Evolutionary conservation across 2,329 filamentous ascomycete genomes (phyloP), one percentile per base, ranked within the genome.

Genomic region (Ceratocystis cacaofunesta): DNA sequence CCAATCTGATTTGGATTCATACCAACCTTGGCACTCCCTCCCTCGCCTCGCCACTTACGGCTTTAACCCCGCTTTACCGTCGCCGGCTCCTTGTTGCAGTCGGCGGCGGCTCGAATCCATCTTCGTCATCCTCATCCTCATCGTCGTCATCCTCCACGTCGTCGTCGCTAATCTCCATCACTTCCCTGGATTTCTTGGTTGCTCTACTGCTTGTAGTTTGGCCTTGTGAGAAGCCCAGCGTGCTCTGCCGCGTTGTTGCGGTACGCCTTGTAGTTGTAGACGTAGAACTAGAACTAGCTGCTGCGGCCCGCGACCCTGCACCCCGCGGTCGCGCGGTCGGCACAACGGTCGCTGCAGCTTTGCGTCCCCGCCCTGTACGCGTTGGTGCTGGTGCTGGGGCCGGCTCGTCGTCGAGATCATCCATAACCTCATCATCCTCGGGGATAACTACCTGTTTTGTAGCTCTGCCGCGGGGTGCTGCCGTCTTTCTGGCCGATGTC

Each of bases 141-240:
- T 80, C 83, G 48, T 84, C 81, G 55, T 85, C 82, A 66, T 84
- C 82, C 0, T 80, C 83, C 57, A 87, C 85, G 72, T 85, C 84
- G 71, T 87, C 84, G 67, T 85, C 83, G 68, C 84, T 86, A 64
- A 86, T 80, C 70, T 85, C 82, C 17, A 82, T 71, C n/a, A 78
- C 76, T 46, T 78, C 76, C 43, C 78, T 73, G 68, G 80, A 78
- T 36, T 77, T 75, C 6, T 74, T 72, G 2, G 75, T n/a, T 19
- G 55, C 60, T 7, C 52, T 32, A 10, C 36, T 19, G 22, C 50
- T 17, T 15, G 25, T 32, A 28, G 58, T 43, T 15, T 32, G 41
- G 17, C 73, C 72, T 69, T 80, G 76, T 8, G 78, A 78, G 68
- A 83, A 83, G 67, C 75, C 80, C 28, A 82, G 72, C 52, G 73